Evolutionary conservation across 2,329 filamentous ascomycete genomes (phyloP).

Genomic region (Microdochium paspali): DNA sequence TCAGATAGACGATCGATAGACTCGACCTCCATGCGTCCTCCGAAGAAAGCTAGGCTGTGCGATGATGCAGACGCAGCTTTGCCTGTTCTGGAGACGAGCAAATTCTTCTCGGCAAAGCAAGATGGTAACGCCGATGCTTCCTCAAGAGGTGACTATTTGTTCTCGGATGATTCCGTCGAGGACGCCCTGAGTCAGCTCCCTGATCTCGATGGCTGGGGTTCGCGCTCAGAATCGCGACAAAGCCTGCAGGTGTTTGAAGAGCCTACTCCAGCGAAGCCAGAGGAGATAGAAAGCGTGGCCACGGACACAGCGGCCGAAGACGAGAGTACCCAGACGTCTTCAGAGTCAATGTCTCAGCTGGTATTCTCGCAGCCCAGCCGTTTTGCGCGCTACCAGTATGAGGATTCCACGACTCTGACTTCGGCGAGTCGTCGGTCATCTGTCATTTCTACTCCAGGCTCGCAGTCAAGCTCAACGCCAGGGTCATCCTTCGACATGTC

Average conservation of each 20-base stretch:
- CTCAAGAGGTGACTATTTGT: slow-evolving; percentile 28
- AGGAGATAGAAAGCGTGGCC: neutral
- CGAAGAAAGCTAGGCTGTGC: slow-evolving; percentile 49
- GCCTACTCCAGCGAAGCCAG: neutral
- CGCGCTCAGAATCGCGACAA: slow-evolving; percentile 22
- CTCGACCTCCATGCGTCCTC: slow-evolving; percentile 25
- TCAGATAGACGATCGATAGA: neutral
- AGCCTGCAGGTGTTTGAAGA: slow-evolving; percentile 31
- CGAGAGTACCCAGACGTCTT: neutral
- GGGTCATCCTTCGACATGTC: slow-evolving; percentile 25
- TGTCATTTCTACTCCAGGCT: slow-evolving; percentile 17
- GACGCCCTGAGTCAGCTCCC: slow-evolving; percentile 41
- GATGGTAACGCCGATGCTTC: slow-evolving; percentile 15
- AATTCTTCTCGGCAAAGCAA: slow-evolving; percentile 35
- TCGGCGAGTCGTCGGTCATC: slow-evolving; percentile 21
- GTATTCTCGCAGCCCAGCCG: neutral
- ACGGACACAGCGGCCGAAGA: slow-evolving; percentile 5
- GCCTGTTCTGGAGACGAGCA: slow-evolving; percentile 36
- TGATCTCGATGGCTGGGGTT: slow-evolving; percentile 40
- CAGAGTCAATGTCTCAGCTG: neutral
- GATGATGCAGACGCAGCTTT: slow-evolving; percentile 25
- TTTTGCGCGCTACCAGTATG: neutral
- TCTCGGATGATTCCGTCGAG: slow-evolving; percentile 49
- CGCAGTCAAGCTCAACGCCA: slow-evolving; percentile 10
- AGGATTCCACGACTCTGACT: slow-evolving; percentile 10